Evolutionary conservation across 345 rosid genomes (phyloP).

Genomic region (Cochlearia excelsa): DNA sequence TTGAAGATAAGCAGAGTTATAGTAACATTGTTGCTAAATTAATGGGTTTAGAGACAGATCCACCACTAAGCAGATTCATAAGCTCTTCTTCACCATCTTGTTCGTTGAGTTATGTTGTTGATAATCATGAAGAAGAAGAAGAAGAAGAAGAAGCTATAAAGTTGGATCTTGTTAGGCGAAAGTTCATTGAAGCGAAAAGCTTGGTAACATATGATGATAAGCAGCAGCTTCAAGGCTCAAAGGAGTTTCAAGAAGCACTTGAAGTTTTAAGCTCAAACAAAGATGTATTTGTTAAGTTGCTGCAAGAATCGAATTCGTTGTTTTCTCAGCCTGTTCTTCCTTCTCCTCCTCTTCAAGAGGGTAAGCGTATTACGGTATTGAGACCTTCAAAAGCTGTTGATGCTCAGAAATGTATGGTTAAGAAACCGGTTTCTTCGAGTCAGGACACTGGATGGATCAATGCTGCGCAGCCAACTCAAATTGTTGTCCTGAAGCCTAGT

Average conservation of each 20-base stretch:
- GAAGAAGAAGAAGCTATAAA: slow-evolving; percentile 28
- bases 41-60: slow-evolving; percentile 80
- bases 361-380: slow-evolving; percentile 78
- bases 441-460: slow-evolving; percentile 42
- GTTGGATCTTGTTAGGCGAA: slow-evolving; percentile 79
- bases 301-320: slow-evolving; percentile 74
- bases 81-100: slow-evolving; percentile 4
- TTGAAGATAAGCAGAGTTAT: slow-evolving; percentile 44
- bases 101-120: slow-evolving; percentile 15
- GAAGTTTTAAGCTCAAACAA: slow-evolving; percentile 72
- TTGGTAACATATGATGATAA: slow-evolving; percentile 60
- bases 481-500: slow-evolving; percentile 91
- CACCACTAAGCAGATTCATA: slow-evolving; percentile 25
- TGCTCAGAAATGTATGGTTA: slow-evolving; percentile 42
- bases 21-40: slow-evolving; percentile 84
- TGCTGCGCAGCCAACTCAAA: slow-evolving; percentile 65
- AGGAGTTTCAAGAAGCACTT: slow-evolving; percentile 80
- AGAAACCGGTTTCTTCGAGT: slow-evolving; percentile 35
- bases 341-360: slow-evolving; percentile 54
- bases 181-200: slow-evolving; percentile 80
- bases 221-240: slow-evolving; percentile 54
- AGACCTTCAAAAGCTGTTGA: slow-evolving; percentile 69
- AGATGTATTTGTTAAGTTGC: slow-evolving; percentile 66
- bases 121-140: background rate
- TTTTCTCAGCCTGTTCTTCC: slow-evolving; percentile 49